Conservation (phyloP, 441 rosid species). For the Gossypium schwendimanii region DNA sequence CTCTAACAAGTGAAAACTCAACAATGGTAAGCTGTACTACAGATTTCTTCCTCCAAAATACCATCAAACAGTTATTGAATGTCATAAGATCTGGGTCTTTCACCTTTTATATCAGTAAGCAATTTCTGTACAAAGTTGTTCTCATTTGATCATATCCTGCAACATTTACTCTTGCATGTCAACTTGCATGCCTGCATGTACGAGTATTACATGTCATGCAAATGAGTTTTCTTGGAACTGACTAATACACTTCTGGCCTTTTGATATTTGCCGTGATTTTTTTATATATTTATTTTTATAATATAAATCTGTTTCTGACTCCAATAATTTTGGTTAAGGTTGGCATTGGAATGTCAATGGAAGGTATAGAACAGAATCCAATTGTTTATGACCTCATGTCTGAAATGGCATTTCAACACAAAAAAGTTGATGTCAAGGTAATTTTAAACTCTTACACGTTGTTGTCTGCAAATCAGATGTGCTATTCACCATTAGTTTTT, state of each 20-base stretch:
- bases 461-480: not conserved
- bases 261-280: not conserved
- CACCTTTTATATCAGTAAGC: not conserved
- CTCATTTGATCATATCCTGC: not conserved
- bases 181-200: not conserved
- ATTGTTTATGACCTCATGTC: slow-evolving; percentile 69
- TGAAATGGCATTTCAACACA: slow-evolving; percentile 60
- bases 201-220: not conserved
- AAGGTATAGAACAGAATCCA: slow-evolving; percentile 75
- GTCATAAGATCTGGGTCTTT: not conserved
- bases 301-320: slow-evolving; percentile 7
- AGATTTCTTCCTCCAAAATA: not conserved
- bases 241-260: not conserved
- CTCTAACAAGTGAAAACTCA: slow-evolving; percentile 48
- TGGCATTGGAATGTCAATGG: slow-evolving; percentile 74
- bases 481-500: not conserved
- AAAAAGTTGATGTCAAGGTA: slow-evolving; percentile 54
- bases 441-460: not conserved
- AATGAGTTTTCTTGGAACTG: slow-evolving; percentile 4
- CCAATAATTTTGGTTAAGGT: slow-evolving; percentile 32
- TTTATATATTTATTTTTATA: not conserved
- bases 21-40: slow-evolving; percentile 41
- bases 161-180: not conserved
- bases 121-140: not conserved
- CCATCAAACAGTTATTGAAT: slow-evolving; percentile 6